These are phyloP conservation scores for Mycothermus thermophilus DNA, from an alignment of 495 filamentous ascomycete genomes.

Conservation along the genomic window DNA sequence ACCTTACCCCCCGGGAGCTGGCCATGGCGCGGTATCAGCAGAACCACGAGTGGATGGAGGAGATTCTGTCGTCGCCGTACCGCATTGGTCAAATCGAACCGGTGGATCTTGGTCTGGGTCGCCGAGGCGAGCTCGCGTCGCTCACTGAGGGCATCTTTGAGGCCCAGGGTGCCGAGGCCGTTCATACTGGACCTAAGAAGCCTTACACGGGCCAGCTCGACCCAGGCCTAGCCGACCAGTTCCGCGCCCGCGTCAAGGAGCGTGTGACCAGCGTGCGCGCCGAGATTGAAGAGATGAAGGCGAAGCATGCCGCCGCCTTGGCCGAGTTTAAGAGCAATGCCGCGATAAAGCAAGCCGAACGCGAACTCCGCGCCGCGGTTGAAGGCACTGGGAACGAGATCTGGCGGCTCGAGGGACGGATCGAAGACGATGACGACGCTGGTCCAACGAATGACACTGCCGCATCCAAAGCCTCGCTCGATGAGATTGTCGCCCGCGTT, in stretches of 20 bases:
- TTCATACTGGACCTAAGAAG: slow-evolving; percentile 30
- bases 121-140: slow-evolving; percentile 68
- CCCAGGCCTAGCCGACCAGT: slow-evolving; percentile 55
- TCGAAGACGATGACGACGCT: slow-evolving; percentile 40
- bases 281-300: slow-evolving; percentile 73
- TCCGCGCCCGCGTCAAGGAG: slow-evolving; percentile 56
- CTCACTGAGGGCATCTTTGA: slow-evolving; percentile 67
- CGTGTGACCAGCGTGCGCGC: slow-evolving; percentile 51
- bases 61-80: slow-evolving; percentile 83
- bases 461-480: slow-evolving; percentile 43
- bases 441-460: slow-evolving; percentile 32
- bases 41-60: slow-evolving; percentile 98
- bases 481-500: slow-evolving; percentile 46
- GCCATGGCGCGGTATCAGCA: slow-evolving; percentile 74
- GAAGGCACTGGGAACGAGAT: slow-evolving; percentile 43
- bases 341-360: slow-evolving; percentile 50
- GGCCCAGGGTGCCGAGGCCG: slow-evolving; percentile 44
- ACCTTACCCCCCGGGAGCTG: slow-evolving; percentile 75
- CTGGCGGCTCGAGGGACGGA: slow-evolving; percentile 49
- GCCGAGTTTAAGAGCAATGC: slow-evolving; percentile 56
- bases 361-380: slow-evolving; percentile 41
- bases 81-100: slow-evolving; percentile 70
- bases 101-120: slow-evolving; percentile 71
- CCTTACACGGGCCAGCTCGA: slow-evolving; percentile 48
- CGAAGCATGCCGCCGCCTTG: slow-evolving; percentile 58